A percentile compares a stretch with the other conserved stretches of the same genome.
phyloP scores from a whole-genome alignment of 495 filamentous ascomycete species.

The Hyaloscypha hepaticicola region DNA sequence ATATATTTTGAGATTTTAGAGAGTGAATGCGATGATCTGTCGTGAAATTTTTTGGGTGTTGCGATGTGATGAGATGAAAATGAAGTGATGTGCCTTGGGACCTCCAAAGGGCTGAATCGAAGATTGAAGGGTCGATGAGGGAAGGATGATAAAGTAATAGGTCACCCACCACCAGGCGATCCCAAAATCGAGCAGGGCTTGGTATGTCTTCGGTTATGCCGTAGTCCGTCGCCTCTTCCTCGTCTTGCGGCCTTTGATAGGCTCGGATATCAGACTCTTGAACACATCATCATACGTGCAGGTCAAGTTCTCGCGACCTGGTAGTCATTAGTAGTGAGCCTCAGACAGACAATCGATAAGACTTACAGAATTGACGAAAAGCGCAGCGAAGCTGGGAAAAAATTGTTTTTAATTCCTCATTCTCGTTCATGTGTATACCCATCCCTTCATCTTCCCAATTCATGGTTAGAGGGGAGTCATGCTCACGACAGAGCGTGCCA shows the following conservation, averaged over 20 bases:
- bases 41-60: background rate
- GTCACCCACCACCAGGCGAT: too few relatives aligned
- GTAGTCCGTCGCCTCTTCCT: background rate
- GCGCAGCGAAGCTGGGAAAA: background rate
- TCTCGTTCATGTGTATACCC: background rate
- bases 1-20: background rate
- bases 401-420: background rate
- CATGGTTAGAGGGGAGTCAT: slow-evolving; percentile 4
- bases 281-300: background rate
- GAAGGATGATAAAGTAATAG: too few relatives aligned
- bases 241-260: background rate
- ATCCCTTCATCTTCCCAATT: slow-evolving; percentile 3
- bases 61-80: background rate
- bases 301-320: background rate
- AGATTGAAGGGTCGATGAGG: too few relatives aligned
- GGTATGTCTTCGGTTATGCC: background rate
- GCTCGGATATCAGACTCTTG: background rate
- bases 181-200: background rate
- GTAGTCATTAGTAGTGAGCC: background rate
- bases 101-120: too few relatives aligned
- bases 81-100: too few relatives aligned
- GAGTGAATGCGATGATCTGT: background rate
- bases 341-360: background rate
- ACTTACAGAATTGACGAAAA: slow-evolving; percentile 1
- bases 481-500: slow-evolving; percentile 12